Conservation (phyloP, 1,284 basidiomycete species). For the Neolentinus lepideus region DNA sequence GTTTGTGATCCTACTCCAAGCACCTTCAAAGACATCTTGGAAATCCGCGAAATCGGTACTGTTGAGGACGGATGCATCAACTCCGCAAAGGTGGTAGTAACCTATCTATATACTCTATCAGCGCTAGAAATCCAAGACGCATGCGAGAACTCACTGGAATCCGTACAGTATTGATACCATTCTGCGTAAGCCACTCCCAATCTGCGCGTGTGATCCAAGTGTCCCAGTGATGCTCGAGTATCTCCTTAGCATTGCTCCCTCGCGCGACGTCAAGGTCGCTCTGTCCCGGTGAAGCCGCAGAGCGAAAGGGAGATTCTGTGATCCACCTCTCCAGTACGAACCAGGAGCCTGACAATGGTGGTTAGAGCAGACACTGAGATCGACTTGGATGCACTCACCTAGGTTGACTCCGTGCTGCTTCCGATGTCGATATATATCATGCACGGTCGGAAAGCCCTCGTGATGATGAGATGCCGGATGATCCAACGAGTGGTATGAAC, state of each 20-base stretch:
- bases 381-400: slow-evolving; percentile 46
- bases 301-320: slow-evolving; percentile 43
- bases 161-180: slow-evolving; percentile 83
- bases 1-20: slow-evolving; percentile 64
- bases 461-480: background rate
- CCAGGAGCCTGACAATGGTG: slow-evolving; percentile 49
- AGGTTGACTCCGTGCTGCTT: slow-evolving; percentile 82
- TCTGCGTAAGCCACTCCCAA: slow-evolving; percentile 47
- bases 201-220: slow-evolving; percentile 67
- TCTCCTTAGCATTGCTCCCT: slow-evolving; percentile 49
- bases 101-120: slow-evolving; percentile 48
- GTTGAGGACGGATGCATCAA: slow-evolving; percentile 54
- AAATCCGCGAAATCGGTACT: slow-evolving; percentile 68
- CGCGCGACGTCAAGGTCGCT: slow-evolving; percentile 75
- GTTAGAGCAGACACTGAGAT: background rate
- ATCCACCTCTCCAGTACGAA: slow-evolving; percentile 80
- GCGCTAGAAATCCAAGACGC: background rate
- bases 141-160: slow-evolving; percentile 54
- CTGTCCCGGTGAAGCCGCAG: slow-evolving; percentile 47
- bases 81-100: slow-evolving; percentile 67
- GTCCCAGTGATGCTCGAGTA: slow-evolving; percentile 76
- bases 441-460: slow-evolving; percentile 15
- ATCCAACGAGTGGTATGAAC: background rate
- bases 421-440: slow-evolving; percentile 54
- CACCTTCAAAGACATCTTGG: slow-evolving; percentile 56